phyloP scores from a whole-genome alignment of 2,329 filamentous ascomycete genomes.

The Claviceps cyperi region DNA sequence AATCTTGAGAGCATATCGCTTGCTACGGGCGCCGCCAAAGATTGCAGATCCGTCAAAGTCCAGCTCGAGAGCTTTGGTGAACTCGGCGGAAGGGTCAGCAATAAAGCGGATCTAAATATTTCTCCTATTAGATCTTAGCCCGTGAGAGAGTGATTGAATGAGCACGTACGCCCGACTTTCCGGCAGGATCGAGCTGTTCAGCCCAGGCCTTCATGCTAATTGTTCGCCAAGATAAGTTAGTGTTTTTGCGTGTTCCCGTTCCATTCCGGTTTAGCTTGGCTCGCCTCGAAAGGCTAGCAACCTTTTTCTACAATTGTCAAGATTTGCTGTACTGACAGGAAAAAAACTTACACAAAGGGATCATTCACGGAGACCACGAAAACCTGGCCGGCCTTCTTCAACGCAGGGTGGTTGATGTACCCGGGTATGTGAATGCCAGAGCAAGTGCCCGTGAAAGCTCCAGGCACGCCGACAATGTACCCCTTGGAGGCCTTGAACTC shows the following conservation, averaged over 20 bases:
- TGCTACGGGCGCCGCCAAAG: constrained; percentile 71
- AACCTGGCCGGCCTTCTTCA: constrained; percentile 68
- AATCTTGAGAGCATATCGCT: constrained; percentile 74
- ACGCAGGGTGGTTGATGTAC: constrained; percentile 65
- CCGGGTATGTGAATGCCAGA: constrained; percentile 62
- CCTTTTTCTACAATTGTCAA: neutral
- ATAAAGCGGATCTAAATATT: constrained; percentile 65
- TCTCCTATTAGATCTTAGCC: neutral
- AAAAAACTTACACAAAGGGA: constrained; percentile 64
- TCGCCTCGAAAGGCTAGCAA: neutral
- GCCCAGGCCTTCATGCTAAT: constrained; percentile 80
- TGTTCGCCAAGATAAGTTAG: neutral
- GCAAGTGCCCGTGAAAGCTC: constrained; percentile 52
- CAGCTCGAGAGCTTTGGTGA: constrained; percentile 73
- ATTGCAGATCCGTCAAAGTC: constrained; percentile 65
- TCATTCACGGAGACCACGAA: constrained; percentile 92
- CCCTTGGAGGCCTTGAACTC: constrained; percentile 60
- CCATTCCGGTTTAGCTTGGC: neutral
- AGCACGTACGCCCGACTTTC: constrained; percentile 59
- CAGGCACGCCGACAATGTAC: constrained; percentile 73
- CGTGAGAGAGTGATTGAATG: neutral
- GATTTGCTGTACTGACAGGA: too few relatives aligned
- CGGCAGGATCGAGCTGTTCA: constrained; percentile 58
- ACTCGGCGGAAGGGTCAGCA: constrained; percentile 63
- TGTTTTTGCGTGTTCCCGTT: neutral